Percentiles rank a stretch among this genome's conserved stretches.
These are phyloP conservation scores for Saccharomyces kudriavzevii DNA, from an alignment of 805 yeast species.

Conservation along the genomic window DNA sequence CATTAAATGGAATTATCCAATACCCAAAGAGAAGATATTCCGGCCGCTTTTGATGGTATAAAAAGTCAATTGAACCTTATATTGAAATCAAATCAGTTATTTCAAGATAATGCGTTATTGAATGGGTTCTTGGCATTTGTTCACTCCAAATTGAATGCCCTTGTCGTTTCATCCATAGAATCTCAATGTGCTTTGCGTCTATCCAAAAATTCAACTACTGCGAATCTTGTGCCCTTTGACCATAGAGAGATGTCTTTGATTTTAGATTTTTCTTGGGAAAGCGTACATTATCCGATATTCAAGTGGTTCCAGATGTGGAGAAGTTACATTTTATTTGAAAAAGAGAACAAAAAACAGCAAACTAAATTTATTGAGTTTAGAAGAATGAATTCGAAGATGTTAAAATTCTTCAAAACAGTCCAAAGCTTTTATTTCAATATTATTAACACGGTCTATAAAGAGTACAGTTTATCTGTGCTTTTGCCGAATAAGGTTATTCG, in stretches of 20 bases:
- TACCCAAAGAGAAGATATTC: not conserved
- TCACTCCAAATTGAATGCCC: slow-evolving; percentile 21
- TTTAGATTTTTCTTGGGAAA: slow-evolving; percentile 50
- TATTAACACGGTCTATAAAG: slow-evolving; percentile 17
- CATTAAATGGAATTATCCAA: not conserved
- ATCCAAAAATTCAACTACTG: slow-evolving; percentile 1
- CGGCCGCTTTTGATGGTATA: slow-evolving; percentile 11
- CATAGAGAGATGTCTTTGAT: slow-evolving; percentile 17
- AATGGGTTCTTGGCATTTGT: slow-evolving; percentile 23
- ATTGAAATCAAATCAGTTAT: slow-evolving; percentile 18
- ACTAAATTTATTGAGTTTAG: slow-evolving; percentile 44
- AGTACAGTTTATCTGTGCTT: slow-evolving; percentile 8
- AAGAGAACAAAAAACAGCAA: slow-evolving; percentile 14
- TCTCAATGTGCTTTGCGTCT: slow-evolving; percentile 4
- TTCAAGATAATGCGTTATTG: slow-evolving; percentile 23
- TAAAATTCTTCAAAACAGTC: slow-evolving; percentile 41
- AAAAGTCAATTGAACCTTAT: slow-evolving; percentile 18
- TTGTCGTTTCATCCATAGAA: slow-evolving; percentile 9
- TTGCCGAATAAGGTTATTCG: slow-evolving; percentile 7
- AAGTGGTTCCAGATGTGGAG: slow-evolving; percentile 43
- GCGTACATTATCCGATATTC: slow-evolving; percentile 56
- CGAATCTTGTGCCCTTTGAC: slow-evolving; percentile 4
- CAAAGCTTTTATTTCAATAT: slow-evolving; percentile 41
- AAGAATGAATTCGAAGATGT: slow-evolving; percentile 44
- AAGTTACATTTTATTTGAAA: slow-evolving; percentile 12